Evolutionary conservation across 1,139 yeast species (phyloP), one percentile per base, ranked within the genome.

Genomic region (Diutina scorzettiae): DNA sequence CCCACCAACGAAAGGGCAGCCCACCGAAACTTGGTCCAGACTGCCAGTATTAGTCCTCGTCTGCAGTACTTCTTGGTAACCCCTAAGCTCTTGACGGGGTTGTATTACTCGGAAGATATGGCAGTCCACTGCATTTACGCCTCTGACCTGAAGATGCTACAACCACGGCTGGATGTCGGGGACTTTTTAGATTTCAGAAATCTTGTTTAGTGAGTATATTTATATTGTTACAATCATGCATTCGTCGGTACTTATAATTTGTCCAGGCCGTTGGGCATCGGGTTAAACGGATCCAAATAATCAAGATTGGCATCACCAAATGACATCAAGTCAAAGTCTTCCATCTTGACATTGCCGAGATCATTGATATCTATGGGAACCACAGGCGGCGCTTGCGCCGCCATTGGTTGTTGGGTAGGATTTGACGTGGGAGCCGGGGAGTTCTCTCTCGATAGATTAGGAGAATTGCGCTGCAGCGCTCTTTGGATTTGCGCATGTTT

Each of bases 41-140:
- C 83, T 40, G 93, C 97, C 0, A 84, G 95, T 54, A 66, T 69
- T 24, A 59, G 60, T 37, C 66, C 74, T 1, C 71, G 77, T 11
- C 71, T 79, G 3, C 96, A 89, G 55, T 91, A 89, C 58, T 87
- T 91, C 54, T 68, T 91, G 56, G 86, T 91, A 34, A 91, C 98
- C 0, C 99, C 99, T 1, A 91, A 91, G 57, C 65, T 91, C 45
- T 66, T 93, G 47, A 80, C 94, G 0, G 81, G 83, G 33, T 64
- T 91, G 43, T 75, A 77, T 49, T 89, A 87, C 56, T 86, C 85
- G 50, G 77, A 76, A 16, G 77, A 76, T 46, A 86, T 91, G 96
- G 76, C 80, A 49, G 76, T 91, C 6, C 94, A 85, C 58, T 84
- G 95, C 63, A 87, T 91, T 43, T 81, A 79, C 64, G 87, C 39